phyloP scores from a whole-genome alignment of 2,329 filamentous ascomycete species.

The Arthroderma sp. region DNA sequence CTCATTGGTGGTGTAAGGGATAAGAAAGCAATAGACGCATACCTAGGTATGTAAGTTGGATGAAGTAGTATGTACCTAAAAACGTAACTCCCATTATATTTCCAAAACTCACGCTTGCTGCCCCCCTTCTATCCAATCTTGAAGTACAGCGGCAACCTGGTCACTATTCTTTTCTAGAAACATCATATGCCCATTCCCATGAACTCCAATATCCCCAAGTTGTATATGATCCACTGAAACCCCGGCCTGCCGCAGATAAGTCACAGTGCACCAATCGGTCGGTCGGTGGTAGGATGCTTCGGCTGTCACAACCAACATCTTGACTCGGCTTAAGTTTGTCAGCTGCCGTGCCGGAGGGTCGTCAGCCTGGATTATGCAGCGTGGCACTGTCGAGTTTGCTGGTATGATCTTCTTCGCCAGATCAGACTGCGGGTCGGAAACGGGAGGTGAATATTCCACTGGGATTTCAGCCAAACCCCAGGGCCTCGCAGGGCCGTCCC shows the following conservation, averaged over 20 bases:
- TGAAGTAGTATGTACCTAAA: too few relatives aligned
- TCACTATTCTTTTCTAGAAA: conserved; percentile 18
- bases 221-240: conserved; percentile 32
- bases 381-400: conserved; percentile 9
- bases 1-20: too few relatives aligned
- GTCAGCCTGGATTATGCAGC: conserved; percentile 25
- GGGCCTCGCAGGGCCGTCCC: conserved; percentile 17
- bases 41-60: too few relatives aligned
- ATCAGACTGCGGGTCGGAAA: conserved; percentile 27
- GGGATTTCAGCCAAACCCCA: conserved; percentile 38
- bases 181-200: conserved; percentile 43
- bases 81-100: too few relatives aligned
- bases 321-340: conserved; percentile 35
- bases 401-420: conserved; percentile 12
- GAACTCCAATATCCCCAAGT: conserved; percentile 32
- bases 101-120: too few relatives aligned
- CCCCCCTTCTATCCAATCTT: conserved; percentile 7
- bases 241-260: conserved; percentile 42
- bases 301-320: conserved; percentile 37
- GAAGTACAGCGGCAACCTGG: conserved; percentile 4
- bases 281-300: conserved; percentile 42
- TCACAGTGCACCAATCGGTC: conserved; percentile 43
- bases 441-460: conserved; percentile 34
- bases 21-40: too few relatives aligned
- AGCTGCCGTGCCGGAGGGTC: conserved; percentile 30